phyloP scores from a whole-genome alignment of 2,329 filamentous ascomycete species.

The Stachybotrys echinatus region DNA sequence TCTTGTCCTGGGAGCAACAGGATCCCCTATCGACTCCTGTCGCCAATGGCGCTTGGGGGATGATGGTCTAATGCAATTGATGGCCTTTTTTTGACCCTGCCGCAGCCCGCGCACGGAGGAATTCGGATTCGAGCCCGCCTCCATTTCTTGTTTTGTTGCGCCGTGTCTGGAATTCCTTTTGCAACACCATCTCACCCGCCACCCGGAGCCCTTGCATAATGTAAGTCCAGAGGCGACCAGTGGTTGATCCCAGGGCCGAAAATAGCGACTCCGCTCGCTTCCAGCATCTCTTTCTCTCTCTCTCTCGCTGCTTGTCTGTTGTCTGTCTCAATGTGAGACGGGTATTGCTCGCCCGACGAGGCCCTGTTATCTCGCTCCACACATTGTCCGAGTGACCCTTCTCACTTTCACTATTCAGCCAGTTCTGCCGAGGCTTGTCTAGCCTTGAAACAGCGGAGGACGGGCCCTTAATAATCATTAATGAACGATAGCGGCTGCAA shows the following conservation, averaged over 20 bases:
- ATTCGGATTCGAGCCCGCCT: too few species aligned
- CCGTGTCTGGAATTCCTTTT: neutral
- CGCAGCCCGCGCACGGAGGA: too few species aligned
- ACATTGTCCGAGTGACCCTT: neutral
- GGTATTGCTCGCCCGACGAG: too few species aligned
- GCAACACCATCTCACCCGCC: too few species aligned
- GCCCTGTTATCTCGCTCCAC: neutral
- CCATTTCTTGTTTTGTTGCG: neutral
- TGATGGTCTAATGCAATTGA: neutral
- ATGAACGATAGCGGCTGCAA: neutral
- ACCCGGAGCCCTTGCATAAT: neutral
- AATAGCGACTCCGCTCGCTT: neutral
- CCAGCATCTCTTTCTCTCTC: too few species aligned
- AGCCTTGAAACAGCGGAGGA: neutral
- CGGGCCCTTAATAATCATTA: neutral
- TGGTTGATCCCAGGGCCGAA: neutral
- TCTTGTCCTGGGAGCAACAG: too few species aligned
- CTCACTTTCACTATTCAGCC: too few species aligned
- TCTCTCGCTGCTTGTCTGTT: too few species aligned
- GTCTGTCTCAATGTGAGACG: neutral
- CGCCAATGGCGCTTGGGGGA: neutral
- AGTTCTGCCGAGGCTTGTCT: too few species aligned
- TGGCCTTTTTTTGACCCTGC: neutral
- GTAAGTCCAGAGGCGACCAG: neutral
- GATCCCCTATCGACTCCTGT: too few species aligned